Evolutionary conservation across 2,329 filamentous ascomycete genomes (phyloP).

Genomic region (Byssochlamys sp.): DNA sequence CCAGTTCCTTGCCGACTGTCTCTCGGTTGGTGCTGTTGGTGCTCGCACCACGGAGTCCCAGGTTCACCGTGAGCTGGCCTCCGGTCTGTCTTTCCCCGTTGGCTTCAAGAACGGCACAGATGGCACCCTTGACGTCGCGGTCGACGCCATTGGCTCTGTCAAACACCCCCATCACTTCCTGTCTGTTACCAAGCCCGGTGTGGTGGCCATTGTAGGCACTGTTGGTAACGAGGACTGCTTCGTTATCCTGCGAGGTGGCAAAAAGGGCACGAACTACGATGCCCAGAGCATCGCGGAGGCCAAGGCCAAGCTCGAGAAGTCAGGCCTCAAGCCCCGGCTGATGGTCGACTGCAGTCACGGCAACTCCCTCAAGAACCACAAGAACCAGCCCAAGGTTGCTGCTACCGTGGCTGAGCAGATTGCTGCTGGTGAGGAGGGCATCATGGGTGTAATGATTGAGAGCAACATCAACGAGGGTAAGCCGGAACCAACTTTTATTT

Average conservation of each 20-base stretch:
- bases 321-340: conserved; percentile 63
- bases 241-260: conserved; percentile 86
- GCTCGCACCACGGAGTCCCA: conserved; percentile 96
- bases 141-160: conserved; percentile 90
- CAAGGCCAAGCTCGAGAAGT: conserved; percentile 66
- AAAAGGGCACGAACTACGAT: conserved; percentile 89
- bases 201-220: conserved; percentile 89
- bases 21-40: conserved; percentile 85
- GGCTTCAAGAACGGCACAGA: conserved; percentile 99
- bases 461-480: conserved; percentile 87
- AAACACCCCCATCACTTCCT: conserved; percentile 92
- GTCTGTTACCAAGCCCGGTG: conserved; percentile 90
- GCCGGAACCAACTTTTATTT: conserved; percentile 12
- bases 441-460: conserved; percentile 99
- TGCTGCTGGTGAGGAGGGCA: conserved; percentile 66
- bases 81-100: conserved; percentile 88
- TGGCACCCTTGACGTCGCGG: conserved; percentile 75
- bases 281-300: conserved; percentile 72
- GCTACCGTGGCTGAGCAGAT: conserved; percentile 75
- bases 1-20: conserved; percentile 85
- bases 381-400: conserved; percentile 92
- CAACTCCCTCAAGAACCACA: conserved; percentile 91
- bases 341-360: conserved; percentile 99
- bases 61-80: conserved; percentile 86
- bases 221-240: conserved; percentile 95